Evolutionary conservation across 225 moss, liverwort and hornwort species (phyloP).

Genomic region (Pleurozium schreberi): DNA sequence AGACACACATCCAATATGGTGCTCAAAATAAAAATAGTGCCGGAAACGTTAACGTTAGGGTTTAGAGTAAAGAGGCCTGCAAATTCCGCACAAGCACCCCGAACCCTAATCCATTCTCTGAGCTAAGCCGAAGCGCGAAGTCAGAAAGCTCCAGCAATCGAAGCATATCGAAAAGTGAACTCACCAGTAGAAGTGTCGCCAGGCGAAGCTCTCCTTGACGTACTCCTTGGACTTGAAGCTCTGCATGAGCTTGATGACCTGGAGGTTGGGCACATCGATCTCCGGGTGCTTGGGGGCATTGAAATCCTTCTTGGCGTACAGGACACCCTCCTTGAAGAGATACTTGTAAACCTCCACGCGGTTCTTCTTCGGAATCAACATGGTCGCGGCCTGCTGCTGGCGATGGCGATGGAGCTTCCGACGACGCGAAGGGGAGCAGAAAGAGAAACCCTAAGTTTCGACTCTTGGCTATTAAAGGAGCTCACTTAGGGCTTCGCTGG

Average conservation of each 20-base stretch:
- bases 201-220: constrained; percentile 75
- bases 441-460: neutral
- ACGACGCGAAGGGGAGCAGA: neutral
- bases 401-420: neutral
- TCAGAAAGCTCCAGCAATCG: neutral
- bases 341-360: constrained; percentile 93
- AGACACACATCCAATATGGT: neutral
- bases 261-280: constrained; percentile 49
- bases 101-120: neutral
- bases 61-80: neutral
- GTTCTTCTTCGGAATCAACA: constrained; percentile 94
- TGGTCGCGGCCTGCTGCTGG: neutral
- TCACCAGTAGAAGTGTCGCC: constrained; percentile 43
- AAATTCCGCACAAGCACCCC: neutral
- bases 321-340: constrained; percentile 75
- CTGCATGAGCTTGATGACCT: constrained; percentile 58
- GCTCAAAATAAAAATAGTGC: neutral
- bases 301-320: constrained; percentile 89
- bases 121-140: neutral
- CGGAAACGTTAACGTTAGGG: neutral
- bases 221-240: constrained; percentile 52
- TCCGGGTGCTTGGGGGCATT: constrained; percentile 63
- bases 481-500: neutral
- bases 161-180: neutral
- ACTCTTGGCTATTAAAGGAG: neutral